Evolutionary conservation across 495 filamentous ascomycete genomes (phyloP).

Genomic region (Penicillium macrosclerotiorum): DNA sequence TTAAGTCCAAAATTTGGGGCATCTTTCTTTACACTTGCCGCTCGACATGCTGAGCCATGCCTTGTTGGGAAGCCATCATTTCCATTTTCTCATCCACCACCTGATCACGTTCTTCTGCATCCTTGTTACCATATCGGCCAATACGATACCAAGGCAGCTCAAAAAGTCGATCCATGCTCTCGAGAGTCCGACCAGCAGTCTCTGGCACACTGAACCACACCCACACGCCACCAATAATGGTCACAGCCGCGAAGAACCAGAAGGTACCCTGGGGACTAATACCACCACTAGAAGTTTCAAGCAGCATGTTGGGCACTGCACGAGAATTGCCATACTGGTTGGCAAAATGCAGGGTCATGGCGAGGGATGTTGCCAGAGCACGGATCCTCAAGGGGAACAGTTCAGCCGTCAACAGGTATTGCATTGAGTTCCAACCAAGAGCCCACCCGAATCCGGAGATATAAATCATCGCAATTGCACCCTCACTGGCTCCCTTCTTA

Average conservation of each 20-base stretch:
- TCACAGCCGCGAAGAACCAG: constrained; percentile 65
- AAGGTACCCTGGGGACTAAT: constrained; percentile 57
- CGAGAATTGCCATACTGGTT: constrained; percentile 70
- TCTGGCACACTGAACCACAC: constrained; percentile 54
- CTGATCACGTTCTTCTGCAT: constrained; percentile 50
- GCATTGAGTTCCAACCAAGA: constrained; percentile 72
- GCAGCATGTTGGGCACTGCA: constrained; percentile 54
- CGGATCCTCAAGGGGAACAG: constrained; percentile 64
- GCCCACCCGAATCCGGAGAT: constrained; percentile 68
- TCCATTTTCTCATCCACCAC: constrained; percentile 29
- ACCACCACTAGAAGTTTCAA: constrained; percentile 44
- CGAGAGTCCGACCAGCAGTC: constrained; percentile 40
- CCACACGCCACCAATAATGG: constrained; percentile 55
- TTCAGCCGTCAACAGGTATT: constrained; percentile 73
- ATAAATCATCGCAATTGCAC: constrained; percentile 66
- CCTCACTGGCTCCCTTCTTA: constrained; percentile 42
- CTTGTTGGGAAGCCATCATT: constrained; percentile 14
- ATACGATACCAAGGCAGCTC: constrained; percentile 65
- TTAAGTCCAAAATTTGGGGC: too few relatives aligned
- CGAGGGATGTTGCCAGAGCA: constrained; percentile 39
- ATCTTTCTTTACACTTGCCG: background rate
- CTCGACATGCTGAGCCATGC: constrained; percentile 19
- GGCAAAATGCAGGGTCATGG: constrained; percentile 63
- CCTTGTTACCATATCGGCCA: constrained; percentile 55
- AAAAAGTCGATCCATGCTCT: constrained; percentile 67